Conservation (phyloP, 1,284 basidiomycete genomes). For the Bondarzewia mesenterica region DNA sequence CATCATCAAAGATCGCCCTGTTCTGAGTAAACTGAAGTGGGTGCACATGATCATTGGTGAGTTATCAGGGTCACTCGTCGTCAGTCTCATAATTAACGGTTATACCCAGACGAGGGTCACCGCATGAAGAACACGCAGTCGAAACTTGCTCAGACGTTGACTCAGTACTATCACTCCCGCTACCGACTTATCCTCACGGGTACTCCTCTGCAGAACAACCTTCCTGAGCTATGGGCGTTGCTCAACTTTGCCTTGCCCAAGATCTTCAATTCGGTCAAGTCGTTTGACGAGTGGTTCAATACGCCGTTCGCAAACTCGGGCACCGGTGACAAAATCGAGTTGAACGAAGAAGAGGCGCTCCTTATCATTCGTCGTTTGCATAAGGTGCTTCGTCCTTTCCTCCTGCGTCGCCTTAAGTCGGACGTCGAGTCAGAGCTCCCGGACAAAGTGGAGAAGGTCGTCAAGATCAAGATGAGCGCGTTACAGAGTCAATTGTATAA, state of each 20-base stretch:
- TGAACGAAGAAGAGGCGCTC: conserved; percentile 99
- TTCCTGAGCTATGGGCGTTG: conserved; percentile 96
- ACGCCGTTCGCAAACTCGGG: conserved; percentile 99
- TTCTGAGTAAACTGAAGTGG: conserved; percentile 93
- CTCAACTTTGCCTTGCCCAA: conserved; percentile 98
- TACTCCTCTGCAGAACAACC: conserved; percentile 97
- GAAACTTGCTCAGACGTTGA: conserved; percentile 90
- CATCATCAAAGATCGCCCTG: conserved; percentile 94
- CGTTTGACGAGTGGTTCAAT: conserved; percentile 99
- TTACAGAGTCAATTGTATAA: conserved; percentile 94
- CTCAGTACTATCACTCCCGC: conserved; percentile 87
- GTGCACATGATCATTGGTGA: conserved; percentile 94
- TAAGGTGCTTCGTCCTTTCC: conserved; percentile 96
- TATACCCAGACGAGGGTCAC: conserved; percentile 84
- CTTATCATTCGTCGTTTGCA: conserved; percentile 97
- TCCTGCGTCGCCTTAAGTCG: conserved; percentile 94
- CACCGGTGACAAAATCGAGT: conserved; percentile 92
- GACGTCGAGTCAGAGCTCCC: conserved; percentile 97
- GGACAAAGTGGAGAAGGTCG: conserved; percentile 99
- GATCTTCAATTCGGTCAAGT: conserved; percentile 99
- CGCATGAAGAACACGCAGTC: conserved; percentile 99
- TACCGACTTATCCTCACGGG: conserved; percentile 97
- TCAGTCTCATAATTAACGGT: conserved; percentile 1
- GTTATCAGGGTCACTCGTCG: conserved; percentile 15
- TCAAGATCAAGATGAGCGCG: conserved; percentile 96